Percentiles rank a stretch among this genome's conserved stretches.
These are phyloP conservation scores for Capsella rubella DNA, from an alignment of 441 rosid species.

Conservation along the genomic window DNA sequence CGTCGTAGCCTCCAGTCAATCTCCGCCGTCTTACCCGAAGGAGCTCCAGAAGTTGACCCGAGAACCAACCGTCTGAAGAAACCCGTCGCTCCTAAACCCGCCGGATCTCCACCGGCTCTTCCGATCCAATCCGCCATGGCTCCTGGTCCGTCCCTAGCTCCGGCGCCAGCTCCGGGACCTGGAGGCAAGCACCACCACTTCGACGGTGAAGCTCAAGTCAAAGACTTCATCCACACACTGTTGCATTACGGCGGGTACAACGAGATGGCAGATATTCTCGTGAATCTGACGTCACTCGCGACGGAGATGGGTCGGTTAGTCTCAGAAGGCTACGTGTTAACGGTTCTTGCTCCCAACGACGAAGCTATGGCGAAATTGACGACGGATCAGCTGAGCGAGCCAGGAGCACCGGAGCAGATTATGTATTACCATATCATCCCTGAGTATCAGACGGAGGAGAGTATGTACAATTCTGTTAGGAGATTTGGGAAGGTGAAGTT, in stretches of 20 bases:
- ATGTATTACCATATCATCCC: slow-evolving; percentile 76
- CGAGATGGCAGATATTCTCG: slow-evolving; percentile 78
- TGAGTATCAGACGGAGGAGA: slow-evolving; percentile 98
- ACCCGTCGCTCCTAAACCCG: slow-evolving; percentile 45
- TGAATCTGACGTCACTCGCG: slow-evolving; percentile 71
- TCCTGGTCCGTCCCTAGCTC: slow-evolving; percentile 73
- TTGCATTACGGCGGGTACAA: slow-evolving; percentile 78
- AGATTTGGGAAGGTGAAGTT: slow-evolving; percentile 88
- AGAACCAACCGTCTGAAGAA: slow-evolving; percentile 70
- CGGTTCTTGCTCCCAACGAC: slow-evolving; percentile 76
- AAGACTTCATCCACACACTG: slow-evolving; percentile 71
- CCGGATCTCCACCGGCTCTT: slow-evolving; percentile 63
- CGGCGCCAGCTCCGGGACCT: slow-evolving; percentile 80
- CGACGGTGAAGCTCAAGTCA: slow-evolving; percentile 72
- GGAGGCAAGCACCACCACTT: slow-evolving; percentile 72
- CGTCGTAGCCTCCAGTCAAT: slow-evolving; percentile 65
- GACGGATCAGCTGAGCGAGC: slow-evolving; percentile 74
- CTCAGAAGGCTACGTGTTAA: slow-evolving; percentile 70
- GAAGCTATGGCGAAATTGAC: slow-evolving; percentile 79
- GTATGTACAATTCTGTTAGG: slow-evolving; percentile 96
- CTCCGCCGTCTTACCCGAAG: slow-evolving; percentile 68
- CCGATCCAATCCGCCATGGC: slow-evolving; percentile 73
- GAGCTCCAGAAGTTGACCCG: slow-evolving; percentile 76
- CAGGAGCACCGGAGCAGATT: slow-evolving; percentile 79
- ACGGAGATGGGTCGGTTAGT: slow-evolving; percentile 73